These are phyloP conservation scores for Kalmusia sp. DNA, from an alignment of 2,329 filamentous ascomycete species.

Conservation along the genomic window DNA sequence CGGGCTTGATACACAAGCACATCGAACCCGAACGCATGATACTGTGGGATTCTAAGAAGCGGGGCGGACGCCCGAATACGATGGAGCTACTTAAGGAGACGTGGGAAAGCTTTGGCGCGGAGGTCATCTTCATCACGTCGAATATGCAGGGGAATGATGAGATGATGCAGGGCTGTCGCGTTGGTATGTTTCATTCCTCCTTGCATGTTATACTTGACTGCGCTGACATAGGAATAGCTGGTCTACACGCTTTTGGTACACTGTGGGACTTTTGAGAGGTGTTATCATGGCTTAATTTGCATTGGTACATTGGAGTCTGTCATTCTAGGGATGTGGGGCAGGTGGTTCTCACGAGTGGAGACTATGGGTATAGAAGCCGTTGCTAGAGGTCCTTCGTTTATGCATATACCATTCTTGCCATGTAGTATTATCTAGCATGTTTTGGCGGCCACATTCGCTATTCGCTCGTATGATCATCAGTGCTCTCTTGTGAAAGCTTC, in stretches of 20 bases:
- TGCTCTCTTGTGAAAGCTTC: too few relatives aligned
- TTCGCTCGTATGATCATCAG: too few relatives aligned
- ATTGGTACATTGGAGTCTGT: too few relatives aligned
- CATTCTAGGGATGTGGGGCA: too few relatives aligned
- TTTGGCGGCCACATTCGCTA: too few relatives aligned
- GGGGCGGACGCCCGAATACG: constrained; percentile 41
- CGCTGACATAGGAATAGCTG: constrained; percentile 15
- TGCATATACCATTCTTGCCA: too few relatives aligned
- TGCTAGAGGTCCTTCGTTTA: too few relatives aligned
- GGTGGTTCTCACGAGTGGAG: too few relatives aligned
- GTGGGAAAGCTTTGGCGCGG: constrained; percentile 40
- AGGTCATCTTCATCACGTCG: constrained; percentile 46
- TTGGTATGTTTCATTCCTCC: neutral
- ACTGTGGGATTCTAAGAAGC: constrained; percentile 45
- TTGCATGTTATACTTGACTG: neutral
- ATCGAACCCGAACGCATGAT: constrained; percentile 47
- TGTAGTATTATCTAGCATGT: too few relatives aligned
- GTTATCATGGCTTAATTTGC: too few relatives aligned
- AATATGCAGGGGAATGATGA: constrained; percentile 46
- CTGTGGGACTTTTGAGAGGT: constrained; percentile 46
- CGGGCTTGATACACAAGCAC: constrained; percentile 38
- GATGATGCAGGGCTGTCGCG: constrained; percentile 46
- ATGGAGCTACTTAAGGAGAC: constrained; percentile 42
- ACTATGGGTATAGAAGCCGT: too few relatives aligned
- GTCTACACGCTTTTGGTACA: constrained; percentile 44